Conservation (phyloP, 805 yeast genomes). For the Saturnispora serradocipensis region DNA sequence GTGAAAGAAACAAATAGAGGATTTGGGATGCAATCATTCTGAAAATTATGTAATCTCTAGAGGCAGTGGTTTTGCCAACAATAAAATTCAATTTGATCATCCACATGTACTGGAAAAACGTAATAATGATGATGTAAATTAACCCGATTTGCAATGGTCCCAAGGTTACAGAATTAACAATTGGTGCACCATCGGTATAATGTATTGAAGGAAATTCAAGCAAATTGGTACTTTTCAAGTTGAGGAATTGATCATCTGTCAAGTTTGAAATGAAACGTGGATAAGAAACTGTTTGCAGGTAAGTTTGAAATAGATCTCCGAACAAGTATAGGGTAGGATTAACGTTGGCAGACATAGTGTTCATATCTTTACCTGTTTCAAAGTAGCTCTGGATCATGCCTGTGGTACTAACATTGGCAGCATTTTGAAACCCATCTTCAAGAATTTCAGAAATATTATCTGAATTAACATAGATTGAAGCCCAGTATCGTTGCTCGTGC, state of each 20-base stretch:
- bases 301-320: constrained; percentile 22
- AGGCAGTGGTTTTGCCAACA: constrained; percentile 36
- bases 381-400: constrained; percentile 28
- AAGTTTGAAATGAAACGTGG: constrained; percentile 25
- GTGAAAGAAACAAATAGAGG: constrained; percentile 47
- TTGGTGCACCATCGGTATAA: constrained; percentile 14
- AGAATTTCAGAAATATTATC: constrained; percentile 35
- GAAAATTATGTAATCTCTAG: constrained; percentile 40
- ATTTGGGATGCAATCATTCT: constrained; percentile 42
- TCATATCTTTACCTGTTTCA: constrained; percentile 58
- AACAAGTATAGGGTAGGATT: constrained; percentile 34
- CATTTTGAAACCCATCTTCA: constrained; percentile 31
- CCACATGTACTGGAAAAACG: constrained; percentile 64
- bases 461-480: constrained; percentile 42
- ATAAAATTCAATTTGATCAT: constrained; percentile 44
- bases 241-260: constrained; percentile 18
- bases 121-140: constrained; percentile 59
- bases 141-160: constrained; percentile 74
- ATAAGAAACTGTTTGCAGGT: constrained; percentile 14
- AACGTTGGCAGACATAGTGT: constrained; percentile 37
- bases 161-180: constrained; percentile 37
- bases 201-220: constrained; percentile 17
- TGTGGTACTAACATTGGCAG: constrained; percentile 23
- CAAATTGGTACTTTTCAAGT: constrained; percentile 16
- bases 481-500: constrained; percentile 55